These are phyloP conservation scores for Monilinia fructigena DNA, from an alignment of 2,329 filamentous ascomycete species.

Conservation along the genomic window DNA sequence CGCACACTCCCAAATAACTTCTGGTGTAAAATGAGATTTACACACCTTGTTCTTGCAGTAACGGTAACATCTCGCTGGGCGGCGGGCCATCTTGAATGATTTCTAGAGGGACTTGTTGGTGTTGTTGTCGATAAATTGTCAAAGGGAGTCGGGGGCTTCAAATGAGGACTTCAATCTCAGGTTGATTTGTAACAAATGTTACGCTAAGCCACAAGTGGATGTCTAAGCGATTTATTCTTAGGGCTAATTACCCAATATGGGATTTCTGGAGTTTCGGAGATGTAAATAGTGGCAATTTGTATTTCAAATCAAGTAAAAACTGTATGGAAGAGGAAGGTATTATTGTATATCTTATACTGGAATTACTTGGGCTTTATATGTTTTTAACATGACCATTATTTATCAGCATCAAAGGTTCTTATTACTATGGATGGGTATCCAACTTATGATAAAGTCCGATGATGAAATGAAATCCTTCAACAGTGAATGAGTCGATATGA, in stretches of 20 bases:
- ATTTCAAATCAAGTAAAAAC: constrained; percentile 19
- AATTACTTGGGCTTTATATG: constrained; percentile 22
- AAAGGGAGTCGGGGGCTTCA: constrained; percentile 25
- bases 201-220: constrained; percentile 7
- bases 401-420: background rate
- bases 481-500: background rate
- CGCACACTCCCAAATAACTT: constrained; percentile 17
- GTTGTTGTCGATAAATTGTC: constrained; percentile 41
- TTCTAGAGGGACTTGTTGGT: constrained; percentile 52
- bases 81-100: constrained; percentile 94
- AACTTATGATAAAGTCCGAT: background rate
- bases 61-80: constrained; percentile 98
- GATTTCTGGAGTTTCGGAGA: constrained; percentile 12
- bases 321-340: background rate
- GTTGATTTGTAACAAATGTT: constrained; percentile 12
- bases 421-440: background rate
- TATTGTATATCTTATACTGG: constrained; percentile 23
- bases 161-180: constrained; percentile 19
- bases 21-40: constrained; percentile 14
- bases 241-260: constrained; percentile 12
- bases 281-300: constrained; percentile 17
- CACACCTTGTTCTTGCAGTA: constrained; percentile 99
- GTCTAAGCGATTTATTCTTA: constrained; percentile 23
- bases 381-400: background rate
- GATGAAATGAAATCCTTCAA: background rate